Conservation (phyloP, 2,329 filamentous ascomycete species). For the Penicillium sp. region DNA sequence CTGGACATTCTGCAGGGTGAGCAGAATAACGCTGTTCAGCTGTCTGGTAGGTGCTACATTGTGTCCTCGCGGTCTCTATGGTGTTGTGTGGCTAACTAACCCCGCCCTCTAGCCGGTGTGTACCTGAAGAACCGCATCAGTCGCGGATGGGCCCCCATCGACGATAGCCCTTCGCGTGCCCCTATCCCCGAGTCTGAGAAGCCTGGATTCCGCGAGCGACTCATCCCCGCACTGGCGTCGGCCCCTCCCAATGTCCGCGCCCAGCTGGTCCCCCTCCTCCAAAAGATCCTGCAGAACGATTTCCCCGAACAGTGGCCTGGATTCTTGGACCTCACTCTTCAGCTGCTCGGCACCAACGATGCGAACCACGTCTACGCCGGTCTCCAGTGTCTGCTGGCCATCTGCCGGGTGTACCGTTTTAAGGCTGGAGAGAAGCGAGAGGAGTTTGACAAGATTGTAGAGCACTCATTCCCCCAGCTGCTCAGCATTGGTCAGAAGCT, state of each 20-base stretch:
- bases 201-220: conserved; percentile 75
- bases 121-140: conserved; percentile 98
- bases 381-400: conserved; percentile 87
- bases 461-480: conserved; percentile 83
- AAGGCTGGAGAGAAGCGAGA: conserved; percentile 75
- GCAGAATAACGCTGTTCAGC: conserved; percentile 76
- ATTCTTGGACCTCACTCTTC: conserved; percentile 89
- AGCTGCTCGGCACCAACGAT: conserved; percentile 83
- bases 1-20: conserved; percentile 88
- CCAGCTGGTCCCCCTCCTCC: conserved; percentile 89
- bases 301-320: conserved; percentile 92
- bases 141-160: conserved; percentile 79
- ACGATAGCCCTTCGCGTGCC: conserved; percentile 70
- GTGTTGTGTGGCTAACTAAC: conserved; percentile 12
- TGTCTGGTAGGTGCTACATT: conserved; percentile 70
- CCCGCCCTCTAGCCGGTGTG: conserved; percentile 68
- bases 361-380: conserved; percentile 86
- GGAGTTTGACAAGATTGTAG: conserved; percentile 93
- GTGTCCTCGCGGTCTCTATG: neutral
- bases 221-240: conserved; percentile 83
- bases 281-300: conserved; percentile 94
- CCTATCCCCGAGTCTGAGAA: conserved; percentile 88
- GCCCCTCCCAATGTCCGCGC: conserved; percentile 79
- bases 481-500: conserved; percentile 83
- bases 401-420: conserved; percentile 94